Percentiles rank a stretch among this genome's conserved stretches.
Conservation (phyloP, 306 rosid genomes). For the Prunus salicina region DNA sequence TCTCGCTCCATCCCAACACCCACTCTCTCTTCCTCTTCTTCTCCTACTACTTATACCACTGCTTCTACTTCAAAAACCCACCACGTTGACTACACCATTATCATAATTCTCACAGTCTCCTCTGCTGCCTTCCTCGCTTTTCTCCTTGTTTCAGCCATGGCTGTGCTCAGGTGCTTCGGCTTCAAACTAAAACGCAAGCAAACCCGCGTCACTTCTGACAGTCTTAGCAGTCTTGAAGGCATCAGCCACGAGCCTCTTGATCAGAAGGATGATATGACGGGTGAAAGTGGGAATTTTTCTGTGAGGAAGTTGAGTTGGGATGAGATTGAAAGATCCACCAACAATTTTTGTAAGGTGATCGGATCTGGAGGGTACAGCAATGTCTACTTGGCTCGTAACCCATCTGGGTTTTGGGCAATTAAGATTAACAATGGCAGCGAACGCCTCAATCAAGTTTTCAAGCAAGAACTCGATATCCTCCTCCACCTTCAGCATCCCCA, state of each 20-base stretch:
- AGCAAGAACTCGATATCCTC: conserved; percentile 43
- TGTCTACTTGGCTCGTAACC: conserved; percentile 33
- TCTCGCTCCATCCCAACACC: conserved; percentile 1
- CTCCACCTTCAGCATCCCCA: conserved; percentile 30
- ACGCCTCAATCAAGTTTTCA: conserved; percentile 35
- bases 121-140: not conserved
- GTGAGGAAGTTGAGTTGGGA: conserved; percentile 37
- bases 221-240: no score
- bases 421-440: conserved; percentile 39
- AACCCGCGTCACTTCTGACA: not conserved
- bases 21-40: not conserved
- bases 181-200: conserved; percentile 11
- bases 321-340: conserved; percentile 34
- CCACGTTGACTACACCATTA: not conserved
- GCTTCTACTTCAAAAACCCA: not conserved
- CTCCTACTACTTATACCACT: not conserved
- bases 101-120: not conserved
- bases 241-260: no score
- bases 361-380: conserved; percentile 53
- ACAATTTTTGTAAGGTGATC: conserved; percentile 29
- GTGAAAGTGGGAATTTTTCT: not conserved
- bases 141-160: conserved; percentile 19
- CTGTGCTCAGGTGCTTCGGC: conserved; percentile 18
- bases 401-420: conserved; percentile 19
- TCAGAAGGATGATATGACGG: no score